These are phyloP conservation scores for Rhodomyrtus tomentosa DNA, from an alignment of 345 rosid genomes.

Conservation along the genomic window DNA sequence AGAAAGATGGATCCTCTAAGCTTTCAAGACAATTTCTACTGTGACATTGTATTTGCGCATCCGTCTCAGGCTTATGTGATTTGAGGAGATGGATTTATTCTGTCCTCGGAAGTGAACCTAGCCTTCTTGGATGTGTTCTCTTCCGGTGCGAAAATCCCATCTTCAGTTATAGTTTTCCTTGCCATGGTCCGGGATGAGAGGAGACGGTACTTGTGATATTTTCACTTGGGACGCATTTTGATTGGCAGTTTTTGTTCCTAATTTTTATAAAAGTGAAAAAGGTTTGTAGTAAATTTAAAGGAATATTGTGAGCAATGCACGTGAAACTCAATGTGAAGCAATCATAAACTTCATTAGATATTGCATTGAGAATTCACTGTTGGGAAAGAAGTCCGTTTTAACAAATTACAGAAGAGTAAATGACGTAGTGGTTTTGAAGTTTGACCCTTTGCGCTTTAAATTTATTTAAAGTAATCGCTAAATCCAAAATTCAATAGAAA, in stretches of 20 bases:
- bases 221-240: too few species aligned
- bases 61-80: neutral
- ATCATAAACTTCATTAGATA: neutral
- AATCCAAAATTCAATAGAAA: too few species aligned
- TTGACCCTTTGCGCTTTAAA: too few species aligned
- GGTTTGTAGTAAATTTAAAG: neutral
- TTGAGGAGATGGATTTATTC: neutral
- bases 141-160: too few species aligned
- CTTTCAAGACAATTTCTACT: neutral
- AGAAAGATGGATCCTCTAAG: neutral
- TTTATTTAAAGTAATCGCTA: too few species aligned
- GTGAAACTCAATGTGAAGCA: neutral
- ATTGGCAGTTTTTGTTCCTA: too few species aligned
- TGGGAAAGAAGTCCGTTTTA: neutral
- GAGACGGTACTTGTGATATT: too few species aligned
- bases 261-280: too few species aligned
- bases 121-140: too few species aligned
- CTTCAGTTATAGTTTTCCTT: too few species aligned
- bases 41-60: neutral
- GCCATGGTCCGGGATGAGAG: too few species aligned
- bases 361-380: accelerated
- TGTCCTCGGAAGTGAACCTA: neutral
- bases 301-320: neutral
- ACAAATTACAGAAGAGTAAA: neutral
- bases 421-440: too few species aligned